A percentile compares a stretch with the other conserved stretches of the same genome.
These are phyloP conservation scores for Phytophthora chlamydospora DNA, from an alignment of 352 stramenopile species.

Conservation along the genomic window DNA sequence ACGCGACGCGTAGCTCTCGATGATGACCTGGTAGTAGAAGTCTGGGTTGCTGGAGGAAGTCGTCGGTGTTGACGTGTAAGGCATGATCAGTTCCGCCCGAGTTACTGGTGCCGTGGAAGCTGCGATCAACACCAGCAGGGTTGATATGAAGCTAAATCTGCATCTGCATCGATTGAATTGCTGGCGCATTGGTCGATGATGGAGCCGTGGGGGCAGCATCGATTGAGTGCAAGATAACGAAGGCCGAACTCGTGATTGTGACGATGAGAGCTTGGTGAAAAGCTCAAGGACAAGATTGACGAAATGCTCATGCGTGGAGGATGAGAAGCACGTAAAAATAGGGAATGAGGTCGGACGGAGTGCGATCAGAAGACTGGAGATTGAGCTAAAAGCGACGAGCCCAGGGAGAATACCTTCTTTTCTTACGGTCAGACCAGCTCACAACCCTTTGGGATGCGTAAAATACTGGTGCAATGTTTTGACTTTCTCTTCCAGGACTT, in stretches of 20 bases:
- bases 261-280: constrained; percentile 8
- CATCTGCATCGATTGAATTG: background rate
- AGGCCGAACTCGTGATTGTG: constrained; percentile 1
- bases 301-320: background rate
- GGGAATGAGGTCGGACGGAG: background rate
- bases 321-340: constrained; percentile 24
- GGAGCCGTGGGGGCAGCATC: no score
- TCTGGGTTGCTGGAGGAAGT: constrained; percentile 16
- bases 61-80: constrained; percentile 18
- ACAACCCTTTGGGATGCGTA: no score
- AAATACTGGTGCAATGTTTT: no score
- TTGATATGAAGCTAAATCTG: background rate
- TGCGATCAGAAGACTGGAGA: background rate
- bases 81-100: constrained; percentile 12
- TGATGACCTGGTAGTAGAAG: constrained; percentile 33
- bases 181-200: background rate
- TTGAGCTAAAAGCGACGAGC: constrained; percentile 7
- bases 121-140: background rate
- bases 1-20: constrained; percentile 28
- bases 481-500: no score
- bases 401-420: background rate
- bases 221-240: background rate
- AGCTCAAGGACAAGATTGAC: constrained; percentile 6
- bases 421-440: no score
- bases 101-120: background rate